Percentiles rank a stretch among this genome's conserved stretches.
These are phyloP conservation scores for Chrysosporium queenslandicum DNA, from an alignment of 2,329 filamentous ascomycete genomes.

Conservation along the genomic window DNA sequence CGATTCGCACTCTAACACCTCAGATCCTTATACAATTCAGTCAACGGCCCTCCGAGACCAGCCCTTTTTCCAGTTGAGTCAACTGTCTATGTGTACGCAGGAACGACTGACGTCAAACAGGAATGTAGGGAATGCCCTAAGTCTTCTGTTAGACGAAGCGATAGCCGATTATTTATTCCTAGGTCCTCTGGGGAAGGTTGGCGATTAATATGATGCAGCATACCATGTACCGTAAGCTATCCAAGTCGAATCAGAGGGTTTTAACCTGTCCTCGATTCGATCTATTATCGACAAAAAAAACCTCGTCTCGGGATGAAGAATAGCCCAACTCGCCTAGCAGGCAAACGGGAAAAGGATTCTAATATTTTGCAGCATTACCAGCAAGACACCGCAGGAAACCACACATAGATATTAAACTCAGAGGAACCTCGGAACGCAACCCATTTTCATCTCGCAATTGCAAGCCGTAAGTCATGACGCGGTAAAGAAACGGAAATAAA, in stretches of 20 bases:
- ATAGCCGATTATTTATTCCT: too few species aligned
- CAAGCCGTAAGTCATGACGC: slow-evolving; percentile 12
- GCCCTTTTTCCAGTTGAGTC: too few species aligned
- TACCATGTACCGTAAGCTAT: too few species aligned
- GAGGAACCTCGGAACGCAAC: background rate
- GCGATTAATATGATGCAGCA: background rate
- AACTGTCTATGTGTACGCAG: too few species aligned
- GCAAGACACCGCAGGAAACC: slow-evolving; percentile 1
- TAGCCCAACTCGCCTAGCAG: background rate
- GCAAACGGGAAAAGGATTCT: slow-evolving; percentile 2
- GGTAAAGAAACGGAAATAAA: background rate
- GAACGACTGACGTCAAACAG: too few species aligned
- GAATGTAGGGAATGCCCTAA: too few species aligned
- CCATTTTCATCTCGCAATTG: slow-evolving; percentile 13
- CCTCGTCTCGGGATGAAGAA: background rate
- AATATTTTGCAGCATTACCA: slow-evolving; percentile 4
- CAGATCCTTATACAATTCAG: too few species aligned
- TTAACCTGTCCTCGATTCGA: background rate
- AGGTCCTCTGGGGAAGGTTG: too few species aligned
- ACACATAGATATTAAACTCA: background rate
- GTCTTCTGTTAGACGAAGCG: too few species aligned
- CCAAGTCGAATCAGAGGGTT: too few species aligned
- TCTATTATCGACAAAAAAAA: background rate
- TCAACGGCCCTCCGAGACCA: too few species aligned
- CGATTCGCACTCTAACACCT: too few species aligned